A percentile compares a stretch with the other conserved stretches of the same genome.
Evolutionary conservation across 1,284 basidiomycete species (phyloP).

Genomic region (Ceratobasidium sp.): DNA sequence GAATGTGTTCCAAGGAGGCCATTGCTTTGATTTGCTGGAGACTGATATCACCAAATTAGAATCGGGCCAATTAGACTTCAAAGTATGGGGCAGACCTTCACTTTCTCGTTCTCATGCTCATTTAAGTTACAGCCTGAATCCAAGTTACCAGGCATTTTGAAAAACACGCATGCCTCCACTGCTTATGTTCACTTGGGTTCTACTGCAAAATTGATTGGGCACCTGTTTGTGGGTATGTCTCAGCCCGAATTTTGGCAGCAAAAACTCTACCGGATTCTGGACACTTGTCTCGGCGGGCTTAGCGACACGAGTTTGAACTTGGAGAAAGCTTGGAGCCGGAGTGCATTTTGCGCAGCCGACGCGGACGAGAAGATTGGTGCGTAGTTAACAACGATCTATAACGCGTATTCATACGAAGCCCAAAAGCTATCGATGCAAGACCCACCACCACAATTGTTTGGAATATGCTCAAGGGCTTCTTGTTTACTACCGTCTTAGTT

Average conservation of each 20-base stretch:
- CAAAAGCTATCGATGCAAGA: constrained; percentile 23
- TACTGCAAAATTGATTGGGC: constrained; percentile 18
- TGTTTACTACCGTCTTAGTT: constrained; percentile 47
- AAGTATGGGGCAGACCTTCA: neutral
- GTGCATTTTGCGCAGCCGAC: constrained; percentile 17
- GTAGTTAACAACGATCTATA: neutral
- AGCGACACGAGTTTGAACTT: constrained; percentile 17
- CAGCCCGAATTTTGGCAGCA: constrained; percentile 37
- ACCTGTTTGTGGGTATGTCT: constrained; percentile 35
- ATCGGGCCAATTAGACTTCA: constrained; percentile 18
- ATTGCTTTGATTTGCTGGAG: constrained; percentile 20
- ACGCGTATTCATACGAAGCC: neutral
- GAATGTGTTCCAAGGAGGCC: constrained; percentile 17
- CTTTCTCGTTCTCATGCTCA: neutral
- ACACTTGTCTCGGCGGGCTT: constrained; percentile 2
- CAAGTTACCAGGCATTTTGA: constrained; percentile 9
- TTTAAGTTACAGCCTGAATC: neutral
- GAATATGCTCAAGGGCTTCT: constrained; percentile 47
- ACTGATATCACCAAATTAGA: constrained; percentile 12
- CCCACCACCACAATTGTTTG: constrained; percentile 44
- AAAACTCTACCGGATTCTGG: constrained; percentile 12
- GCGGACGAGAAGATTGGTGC: constrained; percentile 41
- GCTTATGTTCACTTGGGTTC: constrained; percentile 29
- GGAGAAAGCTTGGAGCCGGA: constrained; percentile 41
- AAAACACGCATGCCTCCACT: constrained; percentile 7